Evolutionary conservation across 495 filamentous ascomycete genomes (phyloP).

Genomic region (Echria macrotheca): DNA sequence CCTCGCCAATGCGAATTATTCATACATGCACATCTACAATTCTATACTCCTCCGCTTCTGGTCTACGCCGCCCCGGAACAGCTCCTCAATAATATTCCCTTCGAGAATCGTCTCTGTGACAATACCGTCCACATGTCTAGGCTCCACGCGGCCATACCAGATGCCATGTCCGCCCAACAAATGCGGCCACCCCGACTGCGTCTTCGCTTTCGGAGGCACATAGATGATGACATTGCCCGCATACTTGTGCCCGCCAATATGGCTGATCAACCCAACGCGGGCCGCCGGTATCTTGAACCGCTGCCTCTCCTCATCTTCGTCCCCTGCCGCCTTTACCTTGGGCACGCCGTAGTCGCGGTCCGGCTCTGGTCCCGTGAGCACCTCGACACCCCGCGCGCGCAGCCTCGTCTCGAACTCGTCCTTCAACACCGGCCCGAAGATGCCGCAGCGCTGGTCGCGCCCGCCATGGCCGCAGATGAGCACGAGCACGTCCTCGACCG

Average conservation of each 20-base stretch:
- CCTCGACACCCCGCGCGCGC: slow-evolving; percentile 29
- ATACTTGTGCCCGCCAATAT: slow-evolving; percentile 89
- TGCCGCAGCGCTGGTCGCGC: slow-evolving; percentile 74
- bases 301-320: slow-evolving; percentile 3
- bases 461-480: slow-evolving; percentile 81
- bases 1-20: too few species aligned
- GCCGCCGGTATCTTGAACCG: slow-evolving; percentile 34
- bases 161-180: slow-evolving; percentile 74
- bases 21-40: slow-evolving; percentile 25
- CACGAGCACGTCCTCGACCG: slow-evolving; percentile 63
- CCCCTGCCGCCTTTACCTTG: slow-evolving; percentile 26
- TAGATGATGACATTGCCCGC: slow-evolving; percentile 93
- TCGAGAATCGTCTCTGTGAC: slow-evolving; percentile 71
- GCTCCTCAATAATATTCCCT: slow-evolving; percentile 67
- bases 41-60: slow-evolving; percentile 38
- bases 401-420: slow-evolving; percentile 56
- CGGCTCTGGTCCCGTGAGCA: slow-evolving; percentile 33
- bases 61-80: slow-evolving; percentile 63
- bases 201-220: slow-evolving; percentile 55
- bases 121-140: slow-evolving; percentile 80
- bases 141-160: slow-evolving; percentile 90
- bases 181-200: slow-evolving; percentile 33
- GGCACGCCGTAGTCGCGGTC: too few species aligned
- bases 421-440: slow-evolving; percentile 67
- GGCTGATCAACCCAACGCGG: slow-evolving; percentile 71